Base-by-base conservation (phyloP, 441 rosid genomes). In the Biscutella laevigata region DNA sequence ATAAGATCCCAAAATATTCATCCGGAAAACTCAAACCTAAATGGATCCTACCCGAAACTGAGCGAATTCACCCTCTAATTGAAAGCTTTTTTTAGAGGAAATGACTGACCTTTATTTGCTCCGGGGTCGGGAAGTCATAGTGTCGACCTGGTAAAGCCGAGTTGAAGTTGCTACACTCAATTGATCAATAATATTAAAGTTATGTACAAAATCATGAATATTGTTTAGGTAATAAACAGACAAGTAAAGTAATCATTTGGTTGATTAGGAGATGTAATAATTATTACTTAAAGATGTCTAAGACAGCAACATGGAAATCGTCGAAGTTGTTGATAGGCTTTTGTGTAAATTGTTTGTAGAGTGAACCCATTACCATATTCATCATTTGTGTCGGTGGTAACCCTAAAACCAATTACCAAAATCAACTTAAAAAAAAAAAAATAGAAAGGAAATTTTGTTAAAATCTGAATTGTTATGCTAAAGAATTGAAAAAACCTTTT, bases 91-190 rank as follows among this genome's bases (percentile, higher is more conserved):
- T n/a, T n/a, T 27, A 16, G 8, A 24, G 14, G 7, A 20, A 54
- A n/a, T 0, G 37, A 46, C 52, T 44, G 1, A 74, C 98, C 88
- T 85, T 70, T n/a, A 85, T 40, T 20, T 77, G 70, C 1, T 52
- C 34, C 3, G 70, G 58, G 1, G 84, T 24, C 6, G 96, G 95
- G 0, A 71, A 80, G 48, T 91, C 94, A 19, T 78, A 87, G 58
- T 91, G 96, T 53, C 79, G 72, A 8, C 95, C 96, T 0, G 95
- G 98, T 53, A 91, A 69, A 46, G 94, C 86, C 15, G 95, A 75
- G 71, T 85, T 91, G 77, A 85, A 71, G 47, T 81, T 57, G 77
- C 91, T 91, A 70, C 29, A 65, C 19, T 51, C 27, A 11, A 17
- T 7, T 20, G 3, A 61, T 52, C 14, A 45, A 37, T n/a, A 55